Percentiles rank a stretch among this genome's conserved stretches.
These are phyloP conservation scores for Penicillium hesseltinei DNA, from an alignment of 2,329 filamentous ascomycete genomes.

Conservation along the genomic window DNA sequence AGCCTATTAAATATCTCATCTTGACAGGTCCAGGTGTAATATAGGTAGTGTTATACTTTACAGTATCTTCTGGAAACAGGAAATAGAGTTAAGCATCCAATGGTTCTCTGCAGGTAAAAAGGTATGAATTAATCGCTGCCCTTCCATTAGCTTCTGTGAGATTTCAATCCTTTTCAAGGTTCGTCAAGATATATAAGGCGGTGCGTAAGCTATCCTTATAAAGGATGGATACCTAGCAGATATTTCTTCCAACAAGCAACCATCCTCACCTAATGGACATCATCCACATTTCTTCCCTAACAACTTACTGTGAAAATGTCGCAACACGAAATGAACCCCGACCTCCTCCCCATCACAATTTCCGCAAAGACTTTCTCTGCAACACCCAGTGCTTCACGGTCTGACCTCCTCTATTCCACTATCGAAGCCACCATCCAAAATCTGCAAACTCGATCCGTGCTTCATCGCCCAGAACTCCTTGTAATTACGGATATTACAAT, in stretches of 20 bases:
- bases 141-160: neutral
- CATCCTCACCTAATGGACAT: neutral
- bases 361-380: neutral
- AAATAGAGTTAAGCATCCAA: no score
- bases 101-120: no score
- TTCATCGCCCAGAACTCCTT: neutral
- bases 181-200: neutral
- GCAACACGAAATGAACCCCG: neutral
- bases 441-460: neutral
- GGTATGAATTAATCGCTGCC: no score
- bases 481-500: neutral
- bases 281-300: neutral
- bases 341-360: neutral
- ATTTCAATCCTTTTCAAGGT: neutral
- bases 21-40: no score
- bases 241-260: neutral
- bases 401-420: neutral
- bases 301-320: neutral
- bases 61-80: no score
- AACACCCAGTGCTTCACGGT: neutral
- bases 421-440: neutral
- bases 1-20: no score
- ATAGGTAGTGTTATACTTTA: no score
- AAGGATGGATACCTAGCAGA: neutral
- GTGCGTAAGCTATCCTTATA: no score